Percentiles rank a stretch among this genome's conserved stretches.
Evolutionary conservation across 345 rosid species (phyloP).

Genomic region (Sonneratia caseolaris): DNA sequence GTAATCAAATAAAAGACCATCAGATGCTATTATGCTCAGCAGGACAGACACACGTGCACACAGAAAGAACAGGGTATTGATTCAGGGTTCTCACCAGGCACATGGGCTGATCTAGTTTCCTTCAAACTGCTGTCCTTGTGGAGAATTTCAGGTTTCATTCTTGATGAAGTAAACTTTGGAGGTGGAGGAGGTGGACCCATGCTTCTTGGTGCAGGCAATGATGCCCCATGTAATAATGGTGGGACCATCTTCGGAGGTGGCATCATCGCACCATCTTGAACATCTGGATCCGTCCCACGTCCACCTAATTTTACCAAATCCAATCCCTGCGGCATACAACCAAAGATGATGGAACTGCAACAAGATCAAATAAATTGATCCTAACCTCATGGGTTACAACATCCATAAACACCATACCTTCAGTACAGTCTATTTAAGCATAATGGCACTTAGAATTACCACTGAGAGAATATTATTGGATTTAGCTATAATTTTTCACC

Average conservation of each 20-base stretch:
- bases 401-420: not conserved
- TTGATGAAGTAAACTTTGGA: slow-evolving; percentile 36
- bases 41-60: not conserved
- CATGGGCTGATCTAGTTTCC: slow-evolving; percentile 26
- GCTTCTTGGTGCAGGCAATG: slow-evolving; percentile 37
- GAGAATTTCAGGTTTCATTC: not conserved
- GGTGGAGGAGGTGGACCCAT: slow-evolving; percentile 48
- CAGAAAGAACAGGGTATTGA: not conserved
- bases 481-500: not conserved
- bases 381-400: not conserved
- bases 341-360: slow-evolving; percentile 11
- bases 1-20: not conserved
- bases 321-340: slow-evolving; percentile 35
- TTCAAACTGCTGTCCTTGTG: slow-evolving; percentile 10
- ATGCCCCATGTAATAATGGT: slow-evolving; percentile 27
- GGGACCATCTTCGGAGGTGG: slow-evolving; percentile 37
- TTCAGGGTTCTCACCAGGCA: slow-evolving; percentile 39
- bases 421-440: not conserved
- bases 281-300: slow-evolving; percentile 12
- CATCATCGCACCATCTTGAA: slow-evolving; percentile 29
- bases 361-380: not conserved
- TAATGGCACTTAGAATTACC: not conserved
- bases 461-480: not conserved
- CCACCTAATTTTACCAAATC: slow-evolving; percentile 26
- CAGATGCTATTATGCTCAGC: not conserved